phyloP scores from a whole-genome alignment of 495 filamentous ascomycete genomes.

The Tuber borchii region DNA sequence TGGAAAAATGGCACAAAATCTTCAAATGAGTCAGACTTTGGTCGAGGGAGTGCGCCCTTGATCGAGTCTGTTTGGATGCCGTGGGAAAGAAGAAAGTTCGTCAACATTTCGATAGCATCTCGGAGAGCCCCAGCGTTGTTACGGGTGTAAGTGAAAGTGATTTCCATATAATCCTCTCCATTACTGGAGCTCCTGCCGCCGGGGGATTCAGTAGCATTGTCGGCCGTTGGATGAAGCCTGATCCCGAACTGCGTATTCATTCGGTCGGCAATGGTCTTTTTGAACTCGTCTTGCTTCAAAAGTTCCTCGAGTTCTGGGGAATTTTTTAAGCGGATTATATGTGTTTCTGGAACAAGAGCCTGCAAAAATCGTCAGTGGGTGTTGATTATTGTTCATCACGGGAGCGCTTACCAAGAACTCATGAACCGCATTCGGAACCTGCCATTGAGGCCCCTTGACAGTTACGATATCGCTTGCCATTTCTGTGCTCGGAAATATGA shows the following conservation, averaged over 20 bases:
- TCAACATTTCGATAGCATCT: conserved; percentile 92
- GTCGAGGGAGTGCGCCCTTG: conserved; percentile 86
- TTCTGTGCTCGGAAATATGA: conserved; percentile 93
- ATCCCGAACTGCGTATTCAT: conserved; percentile 87
- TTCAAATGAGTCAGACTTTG: conserved; percentile 97
- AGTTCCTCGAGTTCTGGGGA: conserved; percentile 66
- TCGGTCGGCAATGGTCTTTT: conserved; percentile 68
- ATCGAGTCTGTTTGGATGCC: conserved; percentile 79
- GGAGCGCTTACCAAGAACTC: conserved; percentile 66
- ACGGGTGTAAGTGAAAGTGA: conserved; percentile 69
- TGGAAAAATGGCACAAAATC: conserved; percentile 94
- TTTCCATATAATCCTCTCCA: conserved; percentile 1
- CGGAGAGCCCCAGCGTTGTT: conserved; percentile 94
- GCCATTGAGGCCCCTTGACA: conserved; percentile 92
- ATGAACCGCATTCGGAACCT: conserved; percentile 91
- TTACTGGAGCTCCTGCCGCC: not conserved
- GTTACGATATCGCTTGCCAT: conserved; percentile 92
- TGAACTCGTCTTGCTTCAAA: conserved; percentile 70
- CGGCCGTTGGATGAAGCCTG: conserved; percentile 56
- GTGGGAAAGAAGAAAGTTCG: conserved; percentile 69
- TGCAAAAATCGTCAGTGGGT: conserved; percentile 44
- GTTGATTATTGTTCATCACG: not conserved
- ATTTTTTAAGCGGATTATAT: conserved; percentile 77
- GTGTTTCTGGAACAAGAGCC: conserved; percentile 95
- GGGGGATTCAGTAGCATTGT: conserved; percentile 5